phyloP scores from a whole-genome alignment of 208 protist genomes.

The Angomonas deanei region DNA sequence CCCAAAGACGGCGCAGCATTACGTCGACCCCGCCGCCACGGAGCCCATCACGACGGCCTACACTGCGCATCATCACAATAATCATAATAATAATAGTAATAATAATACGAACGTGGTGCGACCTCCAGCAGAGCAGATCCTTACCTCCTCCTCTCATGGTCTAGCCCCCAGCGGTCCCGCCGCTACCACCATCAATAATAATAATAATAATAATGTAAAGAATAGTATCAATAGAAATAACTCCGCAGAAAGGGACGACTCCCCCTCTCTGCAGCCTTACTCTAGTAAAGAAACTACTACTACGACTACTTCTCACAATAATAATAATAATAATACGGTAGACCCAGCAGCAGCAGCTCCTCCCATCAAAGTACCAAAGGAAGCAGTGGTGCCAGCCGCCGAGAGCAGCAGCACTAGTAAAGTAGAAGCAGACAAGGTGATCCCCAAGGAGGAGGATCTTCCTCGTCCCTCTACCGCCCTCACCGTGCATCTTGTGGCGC shows the following conservation, averaged over 20 bases:
- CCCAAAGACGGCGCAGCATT: no score
- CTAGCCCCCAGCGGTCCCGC: not conserved
- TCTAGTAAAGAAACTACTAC: not conserved
- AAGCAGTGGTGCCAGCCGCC: not conserved
- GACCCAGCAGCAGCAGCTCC: not conserved
- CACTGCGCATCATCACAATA: no score
- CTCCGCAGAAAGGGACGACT: not conserved
- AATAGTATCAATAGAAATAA: not conserved
- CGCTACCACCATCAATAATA: not conserved
- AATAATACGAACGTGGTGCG: no score
- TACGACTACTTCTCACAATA: not conserved
- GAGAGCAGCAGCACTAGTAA: no score
- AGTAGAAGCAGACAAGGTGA: no score
- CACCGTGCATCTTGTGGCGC: constrained; percentile 31
- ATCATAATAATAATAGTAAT: no score
- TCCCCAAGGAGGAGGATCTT: not conserved
- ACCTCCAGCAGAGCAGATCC: no score
- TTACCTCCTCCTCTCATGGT: not conserved
- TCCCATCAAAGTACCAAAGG: not conserved
- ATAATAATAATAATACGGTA: not conserved
- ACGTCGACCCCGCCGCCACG: no score
- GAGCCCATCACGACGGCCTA: no score
- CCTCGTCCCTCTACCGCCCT: constrained; percentile 37
- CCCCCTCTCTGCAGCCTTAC: not conserved
- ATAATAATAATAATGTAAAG: not conserved